Evolutionary conservation across 2,329 filamentous ascomycete species (phyloP).

Genomic region (Blumeria graminis): DNA sequence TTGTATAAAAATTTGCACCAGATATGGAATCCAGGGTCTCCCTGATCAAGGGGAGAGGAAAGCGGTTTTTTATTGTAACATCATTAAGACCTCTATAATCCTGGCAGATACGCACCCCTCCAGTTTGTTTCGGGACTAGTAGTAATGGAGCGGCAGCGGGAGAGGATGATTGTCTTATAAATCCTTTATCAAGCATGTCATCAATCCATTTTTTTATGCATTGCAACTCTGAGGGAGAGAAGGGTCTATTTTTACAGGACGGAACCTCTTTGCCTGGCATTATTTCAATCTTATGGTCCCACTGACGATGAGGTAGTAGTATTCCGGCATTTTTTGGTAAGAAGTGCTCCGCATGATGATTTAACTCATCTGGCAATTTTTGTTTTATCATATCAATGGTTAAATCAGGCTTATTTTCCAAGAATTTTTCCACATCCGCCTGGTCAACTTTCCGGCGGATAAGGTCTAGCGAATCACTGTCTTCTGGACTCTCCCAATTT

Average conservation of each 20-base stretch:
- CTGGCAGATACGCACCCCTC: neutral
- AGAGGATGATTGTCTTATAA: neutral
- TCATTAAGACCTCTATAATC: neutral
- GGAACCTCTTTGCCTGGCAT: neutral
- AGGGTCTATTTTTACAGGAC: neutral
- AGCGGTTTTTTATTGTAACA: constrained; percentile 1
- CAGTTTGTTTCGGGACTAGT: neutral
- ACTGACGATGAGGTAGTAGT: neutral
- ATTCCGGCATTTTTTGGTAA: neutral
- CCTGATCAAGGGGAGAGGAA: neutral
- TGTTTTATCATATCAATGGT: neutral
- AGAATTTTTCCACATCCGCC: too few species aligned
- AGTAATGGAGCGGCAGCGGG: neutral
- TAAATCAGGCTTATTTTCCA: neutral
- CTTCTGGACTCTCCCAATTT: too few species aligned
- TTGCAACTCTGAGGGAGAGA: neutral
- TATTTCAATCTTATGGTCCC: neutral
- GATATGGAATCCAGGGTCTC: neutral
- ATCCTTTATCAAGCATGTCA: neutral
- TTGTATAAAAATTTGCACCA: neutral
- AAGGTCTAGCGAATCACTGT: too few species aligned
- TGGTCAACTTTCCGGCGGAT: too few species aligned
- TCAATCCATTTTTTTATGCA: neutral
- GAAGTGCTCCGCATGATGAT: neutral
- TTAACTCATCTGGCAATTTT: neutral